These are phyloP conservation scores for Mycena olivaceomarginata DNA, from an alignment of 768 basidiomycete genomes.

Conservation along the genomic window DNA sequence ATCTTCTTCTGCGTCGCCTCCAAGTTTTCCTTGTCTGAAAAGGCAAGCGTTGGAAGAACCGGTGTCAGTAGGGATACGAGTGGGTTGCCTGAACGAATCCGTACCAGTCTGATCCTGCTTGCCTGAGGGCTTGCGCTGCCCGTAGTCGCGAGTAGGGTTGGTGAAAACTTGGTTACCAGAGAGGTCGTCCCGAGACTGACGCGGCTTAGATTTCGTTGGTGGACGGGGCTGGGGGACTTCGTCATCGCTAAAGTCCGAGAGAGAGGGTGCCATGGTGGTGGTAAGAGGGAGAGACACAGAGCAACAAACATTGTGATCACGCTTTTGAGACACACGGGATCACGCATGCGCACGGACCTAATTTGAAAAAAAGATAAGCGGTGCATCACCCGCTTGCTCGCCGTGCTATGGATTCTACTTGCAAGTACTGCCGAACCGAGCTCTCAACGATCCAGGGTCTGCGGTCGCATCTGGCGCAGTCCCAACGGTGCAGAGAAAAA, in stretches of 20 bases:
- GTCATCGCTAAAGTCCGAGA: background rate
- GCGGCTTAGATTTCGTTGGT: background rate
- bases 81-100: background rate
- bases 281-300: background rate
- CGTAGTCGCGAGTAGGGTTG: background rate
- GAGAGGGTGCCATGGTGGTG: background rate
- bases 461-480: background rate
- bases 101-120: background rate
- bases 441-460: background rate
- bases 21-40: background rate
- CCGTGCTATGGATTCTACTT: background rate
- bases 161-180: background rate
- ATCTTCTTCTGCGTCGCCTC: background rate
- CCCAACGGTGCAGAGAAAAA: background rate
- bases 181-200: background rate
- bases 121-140: background rate
- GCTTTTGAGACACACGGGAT: background rate
- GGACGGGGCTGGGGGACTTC: background rate
- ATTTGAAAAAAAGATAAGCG: background rate
- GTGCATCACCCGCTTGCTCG: background rate
- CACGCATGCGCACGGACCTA: background rate
- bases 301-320: background rate
- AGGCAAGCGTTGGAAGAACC: too few species aligned
- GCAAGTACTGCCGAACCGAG: background rate
- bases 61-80: background rate